Evolutionary conservation across 306 rosid species (phyloP), one percentile per base, ranked within the genome.

Genomic region (Senna tora): DNA sequence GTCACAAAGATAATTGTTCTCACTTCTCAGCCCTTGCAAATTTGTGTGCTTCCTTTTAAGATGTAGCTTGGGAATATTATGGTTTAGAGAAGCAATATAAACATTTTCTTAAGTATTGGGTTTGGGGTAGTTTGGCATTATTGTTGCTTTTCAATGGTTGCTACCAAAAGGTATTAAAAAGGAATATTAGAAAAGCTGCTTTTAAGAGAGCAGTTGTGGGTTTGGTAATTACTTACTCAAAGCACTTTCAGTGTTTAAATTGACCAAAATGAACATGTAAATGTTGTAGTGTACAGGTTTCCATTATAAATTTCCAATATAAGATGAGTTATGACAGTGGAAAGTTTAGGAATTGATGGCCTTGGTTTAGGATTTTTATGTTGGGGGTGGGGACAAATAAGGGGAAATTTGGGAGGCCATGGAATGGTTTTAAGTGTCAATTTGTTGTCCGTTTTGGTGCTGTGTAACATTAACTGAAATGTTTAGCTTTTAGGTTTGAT

Each of bases 111-210:
- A 13, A 42, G 57, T 7, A 30, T 6, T 62, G 64, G 57, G 41
- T 62, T 54, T 5, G 52, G 73, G 65, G 50, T 46, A 59, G 46
- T 64, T 75, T 36, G 42, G 45, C 25, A 14, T 54, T 69, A 13
- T 74, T 47, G 79, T 65, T 69, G 32, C 52, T 32, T 65, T 47
- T 10, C 49, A 13, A 34, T 21, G 34, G 34, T 57, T 49, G 69
- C 69, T 19, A 7, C 51, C 41, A 57, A 47, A 59, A 50, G 34
- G 30, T 56, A 17, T 11, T 46, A 22, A 11, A 57, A 42, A 19
- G 36, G 28, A 30, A 41, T 43, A 46, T 46, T 53, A 14, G 33
- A 22, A 47, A 72, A 78, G 58, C 43, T 66, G 25, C 58, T 71
- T 69, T 54, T 42, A 42, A n/a, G 6, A 56, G 56, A 25, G 75